A percentile compares a stretch with the other conserved stretches of the same genome.
Conservation (phyloP, 805 yeast species). For the Spathaspora passalidarum region DNA sequence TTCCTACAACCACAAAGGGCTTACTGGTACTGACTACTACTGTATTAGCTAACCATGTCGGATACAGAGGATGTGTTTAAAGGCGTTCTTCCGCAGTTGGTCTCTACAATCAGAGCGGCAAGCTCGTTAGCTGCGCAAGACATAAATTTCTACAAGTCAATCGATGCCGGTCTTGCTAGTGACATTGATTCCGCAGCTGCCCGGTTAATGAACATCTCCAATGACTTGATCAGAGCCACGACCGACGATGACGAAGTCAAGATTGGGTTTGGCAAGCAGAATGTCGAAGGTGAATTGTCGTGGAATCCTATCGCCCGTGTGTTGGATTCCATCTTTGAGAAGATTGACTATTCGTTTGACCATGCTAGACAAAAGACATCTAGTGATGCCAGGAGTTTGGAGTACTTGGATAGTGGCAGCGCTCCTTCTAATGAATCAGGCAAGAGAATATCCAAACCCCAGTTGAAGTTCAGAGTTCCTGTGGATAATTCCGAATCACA, state of each 20-base stretch:
- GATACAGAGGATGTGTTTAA: conserved; percentile 2
- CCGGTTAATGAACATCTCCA: conserved; percentile 44
- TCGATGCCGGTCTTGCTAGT: conserved; percentile 47
- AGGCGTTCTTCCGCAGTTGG: conserved; percentile 43
- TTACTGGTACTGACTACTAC: too few relatives aligned
- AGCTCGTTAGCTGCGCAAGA: conserved; percentile 75
- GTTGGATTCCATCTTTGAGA: conserved; percentile 73
- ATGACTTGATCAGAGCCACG: conserved; percentile 34
- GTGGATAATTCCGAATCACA: conserved; percentile 65
- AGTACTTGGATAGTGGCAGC: conserved; percentile 9
- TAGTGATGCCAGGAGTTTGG: conserved; percentile 8
- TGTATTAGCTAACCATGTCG: too few relatives aligned
- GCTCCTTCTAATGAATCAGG: conserved; percentile 9
- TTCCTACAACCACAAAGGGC: too few relatives aligned
- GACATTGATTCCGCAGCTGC: conserved; percentile 40
- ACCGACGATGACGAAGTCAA: conserved; percentile 10
- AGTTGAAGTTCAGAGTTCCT: conserved; percentile 50
- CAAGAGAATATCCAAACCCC: conserved; percentile 61
- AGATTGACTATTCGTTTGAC: conserved; percentile 68
- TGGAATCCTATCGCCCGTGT: conserved; percentile 65
- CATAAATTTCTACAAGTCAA: conserved; percentile 65
- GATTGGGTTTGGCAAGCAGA: conserved; percentile 40
- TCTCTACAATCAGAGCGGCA: conserved; percentile 61
- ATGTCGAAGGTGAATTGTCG: conserved; percentile 36
- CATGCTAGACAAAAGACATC: conserved; percentile 28